Evolutionary conservation across 805 yeast species (phyloP), one percentile per base, ranked within the genome.

Genomic region (Naumovozyma dairenensis): DNA sequence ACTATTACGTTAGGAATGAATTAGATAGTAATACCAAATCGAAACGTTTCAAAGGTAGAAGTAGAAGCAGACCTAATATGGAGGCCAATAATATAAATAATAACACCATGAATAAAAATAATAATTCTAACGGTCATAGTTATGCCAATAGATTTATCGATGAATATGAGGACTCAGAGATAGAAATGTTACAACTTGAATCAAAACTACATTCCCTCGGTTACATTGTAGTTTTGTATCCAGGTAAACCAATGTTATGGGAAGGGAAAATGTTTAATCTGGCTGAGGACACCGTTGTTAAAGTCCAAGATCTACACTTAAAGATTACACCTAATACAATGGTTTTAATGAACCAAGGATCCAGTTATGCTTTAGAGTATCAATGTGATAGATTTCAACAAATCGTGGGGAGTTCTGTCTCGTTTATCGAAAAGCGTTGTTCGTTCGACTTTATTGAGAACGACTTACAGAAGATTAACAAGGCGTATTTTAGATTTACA

Each of bases 181-280:
- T 35, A 13, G 60, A 55, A 24, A 21, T 53, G 16, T 16, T 45
- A 18, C 48, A 46, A 19, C 31, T 55, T 14, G 60, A 57, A 30
- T 29, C 36, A 12, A 48, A 47, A 36, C 34, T 56, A 29, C 53
- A 51, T 31, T 44, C 54, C 16, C 53, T 64, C 16, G 83, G 85
- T 0, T 85, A 82, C 43, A 69, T 84, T 12, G 46, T 86, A 20
- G 79, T 85, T 0, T 59, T 87, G 4, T 74, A 81, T 46, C 87
- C 95, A 1, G 69, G 79, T 3, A 82, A 82, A 46, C 93, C 96
- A 0, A 70, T 87, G 55, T 73, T 82, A 29, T 89, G 97, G 97
- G 86, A 82, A 39, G 96, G 96, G 3, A 67, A 72, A 13, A 76
- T 80, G 40, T 67, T 77, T 25, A 70, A 75, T 28, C 53, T 82